Conservation (phyloP, 2,329 filamentous ascomycete species). For the Fusarium equiseti region DNA sequence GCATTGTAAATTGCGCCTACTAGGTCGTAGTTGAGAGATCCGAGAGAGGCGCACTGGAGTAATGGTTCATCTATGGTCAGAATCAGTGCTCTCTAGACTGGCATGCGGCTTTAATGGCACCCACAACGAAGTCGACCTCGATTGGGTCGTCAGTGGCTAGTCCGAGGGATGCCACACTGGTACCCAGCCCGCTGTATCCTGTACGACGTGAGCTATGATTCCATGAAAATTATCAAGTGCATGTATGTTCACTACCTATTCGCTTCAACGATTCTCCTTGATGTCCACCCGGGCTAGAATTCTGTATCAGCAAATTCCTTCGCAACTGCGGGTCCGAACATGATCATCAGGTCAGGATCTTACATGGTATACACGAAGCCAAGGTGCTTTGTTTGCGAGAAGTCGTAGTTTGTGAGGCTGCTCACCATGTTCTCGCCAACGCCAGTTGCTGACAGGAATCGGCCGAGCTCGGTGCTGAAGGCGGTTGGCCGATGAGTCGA, state of each 20-base stretch:
- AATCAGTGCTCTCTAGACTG: slow-evolving; percentile 18
- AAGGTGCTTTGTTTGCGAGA: slow-evolving; percentile 75
- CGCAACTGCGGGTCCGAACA: slow-evolving; percentile 14
- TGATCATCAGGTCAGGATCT: slow-evolving; percentile 48
- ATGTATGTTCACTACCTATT: slow-evolving; percentile 46
- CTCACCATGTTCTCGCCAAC: slow-evolving; percentile 73
- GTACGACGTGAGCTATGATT: slow-evolving; percentile 41
- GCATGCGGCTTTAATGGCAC: slow-evolving; percentile 48
- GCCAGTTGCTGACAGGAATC: slow-evolving; percentile 76
- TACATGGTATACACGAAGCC: slow-evolving; percentile 90
- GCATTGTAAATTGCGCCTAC: slow-evolving; percentile 68
- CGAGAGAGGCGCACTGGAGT: slow-evolving; percentile 80
- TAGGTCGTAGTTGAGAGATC: slow-evolving; percentile 77
- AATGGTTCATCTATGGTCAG: slow-evolving; percentile 34
- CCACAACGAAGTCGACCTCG: slow-evolving; percentile 79
- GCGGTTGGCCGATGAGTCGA: slow-evolving; percentile 49
- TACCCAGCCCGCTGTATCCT: slow-evolving; percentile 82
- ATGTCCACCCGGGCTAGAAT: slow-evolving; percentile 53
- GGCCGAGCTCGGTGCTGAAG: slow-evolving; percentile 78
- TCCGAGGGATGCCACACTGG: slow-evolving; percentile 73
- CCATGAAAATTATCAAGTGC: slow-evolving; percentile 18
- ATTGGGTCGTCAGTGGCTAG: slow-evolving; percentile 67
- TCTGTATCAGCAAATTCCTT: slow-evolving; percentile 27
- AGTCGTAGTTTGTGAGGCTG: slow-evolving; percentile 85
- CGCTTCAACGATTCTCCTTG: slow-evolving; percentile 46